These are phyloP conservation scores for Sistotremastrum niveocremeum DNA, from an alignment of 768 basidiomycete genomes.

Conservation along the genomic window DNA sequence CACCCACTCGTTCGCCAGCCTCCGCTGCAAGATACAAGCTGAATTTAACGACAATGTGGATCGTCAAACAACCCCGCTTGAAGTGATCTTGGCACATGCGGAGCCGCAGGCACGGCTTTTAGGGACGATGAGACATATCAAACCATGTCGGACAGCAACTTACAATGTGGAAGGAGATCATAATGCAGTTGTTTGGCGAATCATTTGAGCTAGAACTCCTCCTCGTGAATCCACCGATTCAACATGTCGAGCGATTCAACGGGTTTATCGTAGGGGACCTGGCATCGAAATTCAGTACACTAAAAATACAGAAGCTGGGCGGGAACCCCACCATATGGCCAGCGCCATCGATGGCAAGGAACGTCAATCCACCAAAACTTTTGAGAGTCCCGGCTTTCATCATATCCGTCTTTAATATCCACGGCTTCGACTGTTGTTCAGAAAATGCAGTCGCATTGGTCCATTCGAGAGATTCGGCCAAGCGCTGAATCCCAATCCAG, in stretches of 20 bases:
- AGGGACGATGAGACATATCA: too few species aligned
- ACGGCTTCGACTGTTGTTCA: slow-evolving; percentile 16
- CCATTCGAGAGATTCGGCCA: slow-evolving; percentile 23
- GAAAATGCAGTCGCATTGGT: slow-evolving; percentile 19
- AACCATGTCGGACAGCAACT: too few species aligned
- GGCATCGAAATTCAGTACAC: not conserved
- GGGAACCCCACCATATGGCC: slow-evolving; percentile 5
- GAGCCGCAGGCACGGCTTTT: too few species aligned
- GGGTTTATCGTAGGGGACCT: slow-evolving; percentile 15
- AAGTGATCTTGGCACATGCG: too few species aligned
- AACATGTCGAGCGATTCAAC: slow-evolving; percentile 20
- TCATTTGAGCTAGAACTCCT: slow-evolving; percentile 2
- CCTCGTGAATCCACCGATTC: slow-evolving; percentile 15
- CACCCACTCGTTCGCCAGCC: too few species aligned
- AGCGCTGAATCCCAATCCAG: slow-evolving; percentile 21
- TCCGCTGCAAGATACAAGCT: too few species aligned
- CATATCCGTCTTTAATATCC: slow-evolving; percentile 22
- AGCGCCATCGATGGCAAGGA: slow-evolving; percentile 5
- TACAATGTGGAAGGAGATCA: too few species aligned
- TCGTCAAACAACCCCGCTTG: too few species aligned
- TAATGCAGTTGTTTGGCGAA: too few species aligned
- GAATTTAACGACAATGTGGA: too few species aligned
- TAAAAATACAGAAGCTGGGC: too few species aligned
- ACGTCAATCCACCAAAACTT: slow-evolving; percentile 1
- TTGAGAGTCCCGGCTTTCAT: slow-evolving; percentile 5